Base-by-base conservation (phyloP, 2,329 filamentous ascomycete species). In the Botryosphaeria dothidea region DNA sequence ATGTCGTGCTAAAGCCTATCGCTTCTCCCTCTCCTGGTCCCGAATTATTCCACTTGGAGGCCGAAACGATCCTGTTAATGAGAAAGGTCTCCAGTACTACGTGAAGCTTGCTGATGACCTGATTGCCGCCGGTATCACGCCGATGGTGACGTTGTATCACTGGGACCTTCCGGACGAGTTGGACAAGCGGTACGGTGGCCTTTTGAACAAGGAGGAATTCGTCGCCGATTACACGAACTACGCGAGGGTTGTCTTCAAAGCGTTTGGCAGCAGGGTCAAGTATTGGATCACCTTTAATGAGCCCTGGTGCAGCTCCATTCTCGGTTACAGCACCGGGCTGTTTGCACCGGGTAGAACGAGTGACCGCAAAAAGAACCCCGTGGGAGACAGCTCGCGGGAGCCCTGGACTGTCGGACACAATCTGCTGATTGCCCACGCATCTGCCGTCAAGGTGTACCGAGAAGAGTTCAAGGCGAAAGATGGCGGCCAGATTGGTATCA, bases 221-320 rank as follows among this genome's bases (percentile, higher is more conserved):
- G 88, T 91, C 2, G 85, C 89, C 66, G 92, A 96, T 79, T 96
- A 88, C 74, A 89, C 90, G 70, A 81, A 90, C 78, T 96, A 93
- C 74, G 90, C 92, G 9, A 88, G 89, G 67, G 82, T 92, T 52
- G 83, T 92, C 71, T 96, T 93, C 81, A 84, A 89, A 74, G 86
- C 88, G 1, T 83, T 96, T 65, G 85, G 85, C 56, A 85, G 88
- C 62, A 90, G 89, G 77, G 92, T 93, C 72, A 92, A 92, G 82
- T 85, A 92, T 79, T 96, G 92, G 92, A 92, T 93, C 77, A 95
- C 92, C 27, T 92, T 94, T 81, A 95, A 95, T 76, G 92, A 96
- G 81, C 92, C 92, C 3, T 95, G 91, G 88, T 96, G 92, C 79
- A 91, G 88, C 68, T 87, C 90, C 61, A 89, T 95, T 67, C 84